A percentile compares a stretch with the other conserved stretches of the same genome.
Evolutionary conservation across 352 stramenopile genomes (phyloP).

Genomic region (Globisporangium recalcitrans): DNA sequence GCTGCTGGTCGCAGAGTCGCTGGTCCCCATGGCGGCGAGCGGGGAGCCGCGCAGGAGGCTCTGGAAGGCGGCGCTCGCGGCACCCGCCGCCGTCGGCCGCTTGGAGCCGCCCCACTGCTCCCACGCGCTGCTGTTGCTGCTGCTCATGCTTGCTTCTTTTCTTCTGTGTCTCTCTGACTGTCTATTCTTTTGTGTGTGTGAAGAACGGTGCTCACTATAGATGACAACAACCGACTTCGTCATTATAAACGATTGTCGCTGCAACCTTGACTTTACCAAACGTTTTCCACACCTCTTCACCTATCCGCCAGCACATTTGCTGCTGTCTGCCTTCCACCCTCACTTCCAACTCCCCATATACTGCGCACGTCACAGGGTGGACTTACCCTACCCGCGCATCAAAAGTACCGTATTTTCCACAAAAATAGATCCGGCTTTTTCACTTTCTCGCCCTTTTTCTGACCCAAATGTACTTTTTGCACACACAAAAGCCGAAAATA

Average conservation of each 20-base stretch:
- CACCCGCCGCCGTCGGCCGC: slow-evolving; percentile 29
- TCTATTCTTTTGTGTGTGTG: slow-evolving; percentile 1
- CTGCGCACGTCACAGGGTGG: no score
- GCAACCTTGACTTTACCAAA: no score
- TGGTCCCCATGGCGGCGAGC: slow-evolving; percentile 34
- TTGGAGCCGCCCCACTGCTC: slow-evolving; percentile 74
- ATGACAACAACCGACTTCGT: no score
- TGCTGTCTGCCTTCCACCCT: no score
- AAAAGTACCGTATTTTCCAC: no score
- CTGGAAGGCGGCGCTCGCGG: slow-evolving; percentile 37
- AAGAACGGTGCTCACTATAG: no score
- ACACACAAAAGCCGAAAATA: neutral
- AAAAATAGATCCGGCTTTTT: neutral
- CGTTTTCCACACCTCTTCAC: no score
- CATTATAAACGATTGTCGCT: no score
- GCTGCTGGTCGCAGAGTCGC: slow-evolving; percentile 21
- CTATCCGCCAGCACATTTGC: no score
- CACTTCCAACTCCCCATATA: no score
- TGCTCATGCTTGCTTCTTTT: slow-evolving; percentile 1
- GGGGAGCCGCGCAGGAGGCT: slow-evolving; percentile 42
- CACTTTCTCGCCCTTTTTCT: neutral
- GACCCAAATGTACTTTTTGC: neutral
- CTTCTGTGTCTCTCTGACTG: neutral
- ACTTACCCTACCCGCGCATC: no score
- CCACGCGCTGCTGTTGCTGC: slow-evolving; percentile 39